Percentiles rank a stretch among this genome's conserved stretches.
phyloP scores from a whole-genome alignment of 2,329 filamentous ascomycete genomes.

The Tolypocladium endophyticum region DNA sequence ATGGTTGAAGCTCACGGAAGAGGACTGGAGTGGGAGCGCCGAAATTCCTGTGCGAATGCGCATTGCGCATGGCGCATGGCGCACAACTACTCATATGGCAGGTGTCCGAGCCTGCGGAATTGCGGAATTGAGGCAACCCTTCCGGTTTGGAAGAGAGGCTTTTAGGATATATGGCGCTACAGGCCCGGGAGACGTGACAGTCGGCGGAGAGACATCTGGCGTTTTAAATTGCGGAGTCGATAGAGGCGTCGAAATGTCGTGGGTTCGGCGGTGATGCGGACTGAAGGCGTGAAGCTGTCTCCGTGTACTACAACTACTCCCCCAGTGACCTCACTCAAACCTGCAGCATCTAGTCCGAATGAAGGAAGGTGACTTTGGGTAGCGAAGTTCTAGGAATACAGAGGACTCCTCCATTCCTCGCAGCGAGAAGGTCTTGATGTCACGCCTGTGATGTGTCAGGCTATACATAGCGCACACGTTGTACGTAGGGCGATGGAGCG shows the following conservation, averaged over 20 bases:
- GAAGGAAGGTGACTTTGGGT: background rate
- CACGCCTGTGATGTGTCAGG: background rate
- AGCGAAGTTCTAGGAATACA: background rate
- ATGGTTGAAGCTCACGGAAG: background rate
- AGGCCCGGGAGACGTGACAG: background rate
- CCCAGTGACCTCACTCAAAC: background rate
- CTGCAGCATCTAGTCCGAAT: background rate
- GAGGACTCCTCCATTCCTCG: no score
- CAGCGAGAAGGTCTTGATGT: background rate
- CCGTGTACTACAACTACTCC: background rate
- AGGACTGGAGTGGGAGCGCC: background rate
- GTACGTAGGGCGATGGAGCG: background rate
- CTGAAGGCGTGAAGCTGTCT: background rate
- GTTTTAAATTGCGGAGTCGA: no score
- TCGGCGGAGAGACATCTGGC: background rate
- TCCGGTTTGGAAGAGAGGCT: background rate
- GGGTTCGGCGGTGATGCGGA: background rate
- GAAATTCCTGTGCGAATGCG: no score
- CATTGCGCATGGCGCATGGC: background rate
- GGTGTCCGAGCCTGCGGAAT: background rate
- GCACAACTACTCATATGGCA: background rate
- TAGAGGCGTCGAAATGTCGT: background rate
- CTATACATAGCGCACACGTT: background rate
- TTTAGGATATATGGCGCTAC: background rate
- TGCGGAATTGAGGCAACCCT: background rate